Percentiles rank a stretch among this genome's conserved stretches.
Conservation (phyloP, 108 stramenopile species). For the Discostella pseudostelligera region DNA sequence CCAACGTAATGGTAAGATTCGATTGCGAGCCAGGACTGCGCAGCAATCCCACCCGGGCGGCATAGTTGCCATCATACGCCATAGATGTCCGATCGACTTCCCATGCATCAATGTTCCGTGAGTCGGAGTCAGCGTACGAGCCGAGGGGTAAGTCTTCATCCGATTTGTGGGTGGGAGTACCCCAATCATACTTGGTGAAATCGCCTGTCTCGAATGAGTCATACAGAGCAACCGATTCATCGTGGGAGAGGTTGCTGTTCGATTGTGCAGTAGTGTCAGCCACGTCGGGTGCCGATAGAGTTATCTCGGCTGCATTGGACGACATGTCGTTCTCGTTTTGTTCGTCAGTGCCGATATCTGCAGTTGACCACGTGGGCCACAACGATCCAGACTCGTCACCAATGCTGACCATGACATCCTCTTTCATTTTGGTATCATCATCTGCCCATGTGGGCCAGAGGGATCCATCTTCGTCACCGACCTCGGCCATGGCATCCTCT, state of each 20-base stretch:
- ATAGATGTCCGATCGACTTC: constrained; percentile 35
- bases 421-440: background rate
- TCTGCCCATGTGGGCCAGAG: constrained; percentile 12
- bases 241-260: constrained; percentile 6
- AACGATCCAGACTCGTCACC: background rate
- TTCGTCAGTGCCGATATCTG: background rate
- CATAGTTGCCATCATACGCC: constrained; percentile 28
- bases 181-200: constrained; percentile 20
- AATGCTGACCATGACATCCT: background rate
- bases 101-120: constrained; percentile 16
- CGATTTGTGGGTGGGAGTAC: constrained; percentile 9
- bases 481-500: background rate
- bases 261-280: background rate
- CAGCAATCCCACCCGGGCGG: constrained; percentile 36
- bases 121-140: background rate
- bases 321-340: background rate
- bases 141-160: background rate
- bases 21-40: constrained; percentile 2
- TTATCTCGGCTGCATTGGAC: background rate
- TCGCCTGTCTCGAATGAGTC: constrained; percentile 43
- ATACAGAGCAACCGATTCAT: constrained; percentile 11
- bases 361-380: constrained; percentile 12
- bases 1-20: constrained; percentile 28
- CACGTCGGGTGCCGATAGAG: background rate
- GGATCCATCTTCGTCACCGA: background rate